Percentiles rank a stretch among this genome's conserved stretches.
Conservation (phyloP, 208 protist species). For the Kentomonas sorsogonicus region DNA sequence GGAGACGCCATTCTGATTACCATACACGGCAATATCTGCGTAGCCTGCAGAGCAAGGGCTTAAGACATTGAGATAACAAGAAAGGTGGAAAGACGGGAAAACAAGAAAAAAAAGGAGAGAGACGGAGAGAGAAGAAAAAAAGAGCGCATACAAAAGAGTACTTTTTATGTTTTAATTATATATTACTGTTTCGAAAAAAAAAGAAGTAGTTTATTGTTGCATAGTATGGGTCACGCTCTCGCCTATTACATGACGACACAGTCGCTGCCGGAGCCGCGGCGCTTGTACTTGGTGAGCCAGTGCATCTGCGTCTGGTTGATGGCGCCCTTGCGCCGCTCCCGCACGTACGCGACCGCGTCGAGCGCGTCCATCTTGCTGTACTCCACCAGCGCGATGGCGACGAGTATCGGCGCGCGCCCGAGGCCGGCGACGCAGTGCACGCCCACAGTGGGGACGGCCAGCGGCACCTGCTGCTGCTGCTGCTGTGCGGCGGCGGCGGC, state of each 20-base stretch:
- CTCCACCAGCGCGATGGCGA: conserved; percentile 90
- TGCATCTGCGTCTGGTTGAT: conserved; percentile 91
- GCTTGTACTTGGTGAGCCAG: conserved; percentile 87
- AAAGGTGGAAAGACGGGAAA: neutral
- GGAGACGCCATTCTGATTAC: no score
- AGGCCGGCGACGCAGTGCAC: conserved; percentile 93
- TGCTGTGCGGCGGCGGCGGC: neutral
- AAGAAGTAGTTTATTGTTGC: no score
- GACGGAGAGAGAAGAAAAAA: neutral
- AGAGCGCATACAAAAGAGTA: no score
- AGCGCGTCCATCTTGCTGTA: conserved; percentile 64
- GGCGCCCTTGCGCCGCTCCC: conserved; percentile 72
- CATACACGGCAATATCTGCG: no score
- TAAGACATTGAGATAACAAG: conserved; percentile 6
- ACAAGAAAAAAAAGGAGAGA: conserved; percentile 16
- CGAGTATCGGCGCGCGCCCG: conserved; percentile 87
- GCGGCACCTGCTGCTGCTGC: conserved; percentile 14
- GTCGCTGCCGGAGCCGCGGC: conserved; percentile 26
- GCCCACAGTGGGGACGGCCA: conserved; percentile 44
- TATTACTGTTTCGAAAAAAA: no score
- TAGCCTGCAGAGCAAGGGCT: no score
- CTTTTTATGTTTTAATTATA: no score
- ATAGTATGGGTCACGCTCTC: no score
- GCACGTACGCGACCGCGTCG: conserved; percentile 79
- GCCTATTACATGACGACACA: conserved; percentile 63